Evolutionary conservation across 2,329 filamentous ascomycete species (phyloP).

Genomic region (Coniochaeta hoffmannii): DNA sequence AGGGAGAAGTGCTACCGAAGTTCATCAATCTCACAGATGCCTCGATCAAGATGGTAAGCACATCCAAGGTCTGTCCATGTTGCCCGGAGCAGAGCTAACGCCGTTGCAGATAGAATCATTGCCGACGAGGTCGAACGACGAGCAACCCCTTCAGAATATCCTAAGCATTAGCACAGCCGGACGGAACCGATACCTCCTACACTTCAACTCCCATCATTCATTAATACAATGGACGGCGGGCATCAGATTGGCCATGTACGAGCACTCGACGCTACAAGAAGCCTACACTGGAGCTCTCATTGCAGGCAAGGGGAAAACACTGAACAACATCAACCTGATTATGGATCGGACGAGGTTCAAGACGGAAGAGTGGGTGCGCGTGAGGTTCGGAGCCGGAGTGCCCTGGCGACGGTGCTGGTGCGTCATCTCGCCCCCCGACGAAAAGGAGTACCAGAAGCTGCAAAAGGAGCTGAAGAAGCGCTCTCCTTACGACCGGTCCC

Average conservation of each 20-base stretch:
- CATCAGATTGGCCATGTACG: conserved; percentile 89
- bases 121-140: conserved; percentile 68
- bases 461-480: conserved; percentile 78
- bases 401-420: conserved; percentile 98
- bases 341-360: conserved; percentile 73
- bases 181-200: conserved; percentile 88
- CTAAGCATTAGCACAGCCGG: conserved; percentile 93
- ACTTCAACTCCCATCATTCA: conserved; percentile 92
- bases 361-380: conserved; percentile 88
- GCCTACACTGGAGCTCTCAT: conserved; percentile 95
- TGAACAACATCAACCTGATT: conserved; percentile 87
- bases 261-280: conserved; percentile 88
- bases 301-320: conserved; percentile 79
- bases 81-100: conserved; percentile 10
- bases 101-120: conserved; percentile 70
- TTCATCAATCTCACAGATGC: conserved; percentile 98
- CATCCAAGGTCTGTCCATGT: not conserved
- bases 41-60: conserved; percentile 86
- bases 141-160: conserved; percentile 85
- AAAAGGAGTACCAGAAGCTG: conserved; percentile 80
- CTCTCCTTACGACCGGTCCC: conserved; percentile 72
- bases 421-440: conserved; percentile 83
- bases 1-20: conserved; percentile 46
- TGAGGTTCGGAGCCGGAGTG: conserved; percentile 90
- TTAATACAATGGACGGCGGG: conserved; percentile 93